These are phyloP conservation scores for Parsonsia alboflavescens DNA, from an alignment of 257 asterid genomes.

Conservation along the genomic window DNA sequence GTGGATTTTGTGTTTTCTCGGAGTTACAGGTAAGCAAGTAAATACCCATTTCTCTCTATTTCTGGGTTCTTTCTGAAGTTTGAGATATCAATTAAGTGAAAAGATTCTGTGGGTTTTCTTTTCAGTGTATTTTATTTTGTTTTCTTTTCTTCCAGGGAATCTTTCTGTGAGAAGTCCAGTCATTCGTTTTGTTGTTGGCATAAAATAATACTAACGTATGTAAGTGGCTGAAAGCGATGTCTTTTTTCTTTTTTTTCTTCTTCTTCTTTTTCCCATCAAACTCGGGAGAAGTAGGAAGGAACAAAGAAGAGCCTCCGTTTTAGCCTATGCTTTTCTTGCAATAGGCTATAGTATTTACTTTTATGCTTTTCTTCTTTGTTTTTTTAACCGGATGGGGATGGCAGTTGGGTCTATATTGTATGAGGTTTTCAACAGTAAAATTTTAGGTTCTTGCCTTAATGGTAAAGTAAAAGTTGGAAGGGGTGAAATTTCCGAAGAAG, in stretches of 20 bases:
- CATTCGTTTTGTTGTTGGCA: slow-evolving; percentile 11
- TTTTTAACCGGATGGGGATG: slow-evolving; percentile 3
- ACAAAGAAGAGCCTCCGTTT: slow-evolving; percentile 13
- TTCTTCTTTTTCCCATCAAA: background rate
- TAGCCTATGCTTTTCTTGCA: slow-evolving; percentile 5
- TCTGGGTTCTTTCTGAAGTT: slow-evolving; percentile 5
- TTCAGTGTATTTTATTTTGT: slow-evolving; percentile 1
- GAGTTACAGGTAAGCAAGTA: slow-evolving; percentile 8
- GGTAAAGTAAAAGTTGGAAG: slow-evolving; percentile 7
- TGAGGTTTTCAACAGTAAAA: slow-evolving; percentile 5
- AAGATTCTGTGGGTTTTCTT: slow-evolving; percentile 4
- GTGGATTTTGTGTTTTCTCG: slow-evolving; percentile 5
- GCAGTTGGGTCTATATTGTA: background rate
- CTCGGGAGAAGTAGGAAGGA: background rate
- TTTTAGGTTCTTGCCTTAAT: background rate
- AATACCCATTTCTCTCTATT: slow-evolving; percentile 11
- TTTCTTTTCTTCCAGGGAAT: slow-evolving; percentile 4
- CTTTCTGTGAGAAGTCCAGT: slow-evolving; percentile 16
- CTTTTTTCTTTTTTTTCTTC: background rate
- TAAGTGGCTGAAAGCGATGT: slow-evolving; percentile 10
- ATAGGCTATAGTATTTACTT: background rate
- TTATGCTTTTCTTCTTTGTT: background rate
- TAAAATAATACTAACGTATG: slow-evolving; percentile 2
- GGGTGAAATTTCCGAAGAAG: slow-evolving; percentile 11
- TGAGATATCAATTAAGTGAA: slow-evolving; percentile 2